phyloP scores from a whole-genome alignment of 1,284 basidiomycete genomes.

The Irpex sp. region DNA sequence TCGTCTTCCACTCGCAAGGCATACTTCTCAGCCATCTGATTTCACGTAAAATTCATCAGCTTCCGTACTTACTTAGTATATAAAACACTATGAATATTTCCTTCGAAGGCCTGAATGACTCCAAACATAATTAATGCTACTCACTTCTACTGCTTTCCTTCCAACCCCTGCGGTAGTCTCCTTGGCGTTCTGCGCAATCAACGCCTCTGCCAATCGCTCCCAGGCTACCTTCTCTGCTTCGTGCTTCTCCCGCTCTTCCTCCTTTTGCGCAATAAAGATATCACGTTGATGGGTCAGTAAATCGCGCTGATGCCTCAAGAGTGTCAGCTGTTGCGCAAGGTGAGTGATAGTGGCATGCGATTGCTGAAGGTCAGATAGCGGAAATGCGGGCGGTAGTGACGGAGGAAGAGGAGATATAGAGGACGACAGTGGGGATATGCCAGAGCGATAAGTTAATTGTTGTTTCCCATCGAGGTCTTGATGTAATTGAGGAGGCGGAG shows the following conservation, averaged over 20 bases:
- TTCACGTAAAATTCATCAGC: neutral
- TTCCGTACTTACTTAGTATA: neutral
- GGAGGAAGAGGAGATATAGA: neutral
- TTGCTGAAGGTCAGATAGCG: neutral
- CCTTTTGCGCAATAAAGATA: neutral
- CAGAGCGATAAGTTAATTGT: neutral
- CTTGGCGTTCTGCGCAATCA: neutral
- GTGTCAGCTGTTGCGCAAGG: neutral
- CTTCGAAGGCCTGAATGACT: neutral
- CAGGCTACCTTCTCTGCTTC: neutral
- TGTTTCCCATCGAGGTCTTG: neutral
- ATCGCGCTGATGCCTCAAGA: neutral
- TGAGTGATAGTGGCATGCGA: neutral
- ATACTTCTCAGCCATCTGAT: neutral
- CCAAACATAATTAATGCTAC: neutral
- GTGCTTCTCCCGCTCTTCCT: neutral
- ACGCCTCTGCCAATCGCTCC: neutral
- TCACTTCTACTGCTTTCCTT: neutral
- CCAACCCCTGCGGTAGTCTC: neutral
- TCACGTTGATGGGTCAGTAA: neutral
- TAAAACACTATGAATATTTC: no score
- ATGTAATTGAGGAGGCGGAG: neutral
- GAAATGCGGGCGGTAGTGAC: neutral
- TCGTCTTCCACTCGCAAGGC: neutral
- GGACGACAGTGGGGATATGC: neutral